Base-by-base conservation (phyloP, 768 basidiomycete genomes). In the Suillus hirtellus region DNA sequence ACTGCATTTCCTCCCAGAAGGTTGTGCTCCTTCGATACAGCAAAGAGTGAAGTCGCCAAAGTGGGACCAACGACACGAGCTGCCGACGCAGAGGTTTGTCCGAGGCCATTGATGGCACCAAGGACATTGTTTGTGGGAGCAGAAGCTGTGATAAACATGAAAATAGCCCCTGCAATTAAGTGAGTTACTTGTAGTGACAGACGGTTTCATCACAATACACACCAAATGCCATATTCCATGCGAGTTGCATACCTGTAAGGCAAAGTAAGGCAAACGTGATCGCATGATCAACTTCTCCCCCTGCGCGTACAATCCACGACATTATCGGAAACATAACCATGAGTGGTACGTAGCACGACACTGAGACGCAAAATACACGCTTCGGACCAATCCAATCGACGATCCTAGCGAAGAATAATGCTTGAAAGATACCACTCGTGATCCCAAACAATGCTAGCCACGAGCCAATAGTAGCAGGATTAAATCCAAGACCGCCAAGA, bases 91-190 rank as follows among this genome's bases (percentile, higher is more conserved):
- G 77, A 72, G 15, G 80, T 84, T 35, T 87, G 86, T 2, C 82
- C 77, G 21, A 87, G 73, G 1, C 87, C 87, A 63, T 88, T 86
- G 1, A 82, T 83, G 5, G 86, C 82, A 10, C 86, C 86, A 4
- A 88, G 76, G 0, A 83, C 82, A n/a, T 74, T 75, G 59, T 78
- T 81, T 60, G 81, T 82, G 0, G 86, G 86, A 1, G 86, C 76
- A 1, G 84, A 81, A 31, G 78, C 77, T 2, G 81, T 86, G 56
- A 86, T 74, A 60, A 81, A 85, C 66, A 87, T 80, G 60, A 82
- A 83, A 17, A 86, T 78, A 53, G 81, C 81, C 24, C 80, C 86
- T 85, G 54, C 10, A 67, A 63, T 24, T 11, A 47, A 21, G 46
- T 47, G 6, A n/a, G 19, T n/a, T 2, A 19, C 21, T 47, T 21